Percentiles rank a stretch among this genome's conserved stretches.
phyloP scores from a whole-genome alignment of 1,284 basidiomycete genomes.

The Cryptococcus sp. region DNA sequence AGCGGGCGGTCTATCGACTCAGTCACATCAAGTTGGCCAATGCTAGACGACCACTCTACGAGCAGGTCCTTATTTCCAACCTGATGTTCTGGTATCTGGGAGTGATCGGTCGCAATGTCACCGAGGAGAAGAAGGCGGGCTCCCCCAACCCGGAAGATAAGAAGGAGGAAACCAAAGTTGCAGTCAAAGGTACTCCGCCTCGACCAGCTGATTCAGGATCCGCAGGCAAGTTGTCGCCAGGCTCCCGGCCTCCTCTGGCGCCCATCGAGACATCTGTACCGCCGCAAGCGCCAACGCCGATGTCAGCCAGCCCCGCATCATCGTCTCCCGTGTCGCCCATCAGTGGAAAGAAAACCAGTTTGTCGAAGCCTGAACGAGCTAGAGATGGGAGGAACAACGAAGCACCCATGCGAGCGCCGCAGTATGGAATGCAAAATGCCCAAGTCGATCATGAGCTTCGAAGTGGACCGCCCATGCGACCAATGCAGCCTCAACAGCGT shows the following conservation, averaged over 20 bases:
- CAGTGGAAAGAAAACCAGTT: conserved; percentile 35
- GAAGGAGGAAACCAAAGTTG: conserved; percentile 41
- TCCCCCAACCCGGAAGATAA: conserved; percentile 52
- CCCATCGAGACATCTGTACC: conserved; percentile 25
- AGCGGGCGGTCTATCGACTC: conserved; percentile 93
- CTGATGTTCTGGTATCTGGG: conserved; percentile 99
- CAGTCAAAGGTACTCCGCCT: conserved; percentile 50
- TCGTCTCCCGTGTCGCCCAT: not conserved
- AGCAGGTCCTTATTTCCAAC: conserved; percentile 98
- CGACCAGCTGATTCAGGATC: conserved; percentile 42
- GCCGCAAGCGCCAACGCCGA: conserved; percentile 5
- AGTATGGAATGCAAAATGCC: conserved; percentile 89
- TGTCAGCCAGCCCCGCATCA: conserved; percentile 5
- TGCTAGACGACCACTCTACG: conserved; percentile 90
- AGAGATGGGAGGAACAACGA: conserved; percentile 67
- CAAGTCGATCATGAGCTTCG: conserved; percentile 78
- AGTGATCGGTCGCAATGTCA: conserved; percentile 79
- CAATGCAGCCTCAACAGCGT: conserved; percentile 21
- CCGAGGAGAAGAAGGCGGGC: conserved; percentile 55
- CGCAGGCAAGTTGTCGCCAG: conserved; percentile 56
- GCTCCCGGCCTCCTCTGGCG: conserved; percentile 13
- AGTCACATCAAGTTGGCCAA: conserved; percentile 99
- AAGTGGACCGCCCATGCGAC: conserved; percentile 13
- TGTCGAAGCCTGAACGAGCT: conserved; percentile 49
- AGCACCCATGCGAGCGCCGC: conserved; percentile 80